Percentiles rank a stretch among this genome's conserved stretches.
Evolutionary conservation across 805 yeast genomes (phyloP).

Genomic region (Zygosaccharomyces kombuchaensis): DNA sequence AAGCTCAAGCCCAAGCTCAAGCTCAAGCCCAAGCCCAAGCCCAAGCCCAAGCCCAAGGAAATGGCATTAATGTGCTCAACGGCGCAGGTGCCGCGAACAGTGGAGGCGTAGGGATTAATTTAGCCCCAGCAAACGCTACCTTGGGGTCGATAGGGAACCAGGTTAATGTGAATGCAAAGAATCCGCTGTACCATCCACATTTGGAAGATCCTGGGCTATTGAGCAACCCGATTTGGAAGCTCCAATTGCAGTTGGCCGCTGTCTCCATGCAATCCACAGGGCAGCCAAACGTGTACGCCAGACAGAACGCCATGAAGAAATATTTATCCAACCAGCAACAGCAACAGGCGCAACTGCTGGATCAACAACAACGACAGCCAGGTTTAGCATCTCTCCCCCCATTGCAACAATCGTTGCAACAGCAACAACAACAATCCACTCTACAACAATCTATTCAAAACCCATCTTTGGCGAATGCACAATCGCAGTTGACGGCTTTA

Average conservation of each 20-base stretch:
- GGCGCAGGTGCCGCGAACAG: constrained; percentile 9
- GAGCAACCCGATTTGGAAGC: constrained; percentile 36
- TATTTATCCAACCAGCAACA: constrained; percentile 29
- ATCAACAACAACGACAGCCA: constrained; percentile 13
- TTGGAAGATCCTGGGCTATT: constrained; percentile 31
- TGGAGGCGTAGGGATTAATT: constrained; percentile 7
- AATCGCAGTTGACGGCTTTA: constrained; percentile 6
- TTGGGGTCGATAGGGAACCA: constrained; percentile 5
- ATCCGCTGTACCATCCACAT: constrained; percentile 36
- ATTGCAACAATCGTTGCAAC: constrained; percentile 2
- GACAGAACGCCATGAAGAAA: constrained; percentile 37
- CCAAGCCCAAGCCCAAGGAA: constrained; percentile 8
- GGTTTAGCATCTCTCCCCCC: constrained; percentile 1
- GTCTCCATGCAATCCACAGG: constrained; percentile 34
- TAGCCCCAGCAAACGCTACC: constrained; percentile 7
- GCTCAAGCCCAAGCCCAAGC: constrained; percentile 12
- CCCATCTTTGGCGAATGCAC: not conserved
- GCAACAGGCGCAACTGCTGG: constrained; percentile 13
- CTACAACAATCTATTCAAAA: not conserved
- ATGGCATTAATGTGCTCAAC: constrained; percentile 4
- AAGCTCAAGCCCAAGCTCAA: constrained; percentile 7
- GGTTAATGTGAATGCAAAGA: constrained; percentile 23
- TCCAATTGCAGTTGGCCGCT: constrained; percentile 34
- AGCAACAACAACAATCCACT: constrained; percentile 6
- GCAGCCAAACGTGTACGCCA: constrained; percentile 36